These are phyloP conservation scores for Omphalotus olearius DNA, from an alignment of 1,284 basidiomycete species.

Conservation along the genomic window DNA sequence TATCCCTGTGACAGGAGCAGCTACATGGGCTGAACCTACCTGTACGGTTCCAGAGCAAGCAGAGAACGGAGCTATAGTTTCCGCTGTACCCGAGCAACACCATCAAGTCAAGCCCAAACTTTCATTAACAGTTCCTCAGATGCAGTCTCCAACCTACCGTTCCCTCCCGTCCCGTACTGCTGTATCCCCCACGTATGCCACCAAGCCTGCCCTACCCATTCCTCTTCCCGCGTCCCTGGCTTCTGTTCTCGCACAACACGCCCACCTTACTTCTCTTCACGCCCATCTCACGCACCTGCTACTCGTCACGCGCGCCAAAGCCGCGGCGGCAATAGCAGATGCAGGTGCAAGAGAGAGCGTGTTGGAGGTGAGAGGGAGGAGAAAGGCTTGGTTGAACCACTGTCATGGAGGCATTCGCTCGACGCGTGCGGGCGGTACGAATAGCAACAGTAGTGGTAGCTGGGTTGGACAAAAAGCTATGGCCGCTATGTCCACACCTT, in stretches of 20 bases:
- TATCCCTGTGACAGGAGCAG: conserved; percentile 5
- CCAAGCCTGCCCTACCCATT: conserved; percentile 9
- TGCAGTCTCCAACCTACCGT: neutral
- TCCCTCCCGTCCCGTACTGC: neutral
- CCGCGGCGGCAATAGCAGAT: conserved; percentile 33
- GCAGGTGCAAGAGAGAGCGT: conserved; percentile 35
- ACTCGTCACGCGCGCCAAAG: conserved; percentile 30
- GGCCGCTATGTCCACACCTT: conserved; percentile 33
- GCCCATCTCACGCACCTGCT: conserved; percentile 38
- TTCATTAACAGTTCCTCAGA: neutral
- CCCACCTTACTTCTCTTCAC: conserved; percentile 25
- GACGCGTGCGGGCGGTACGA: neutral
- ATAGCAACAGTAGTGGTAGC: neutral
- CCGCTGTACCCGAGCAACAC: neutral
- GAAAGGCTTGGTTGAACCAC: conserved; percentile 52
- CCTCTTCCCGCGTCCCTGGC: conserved; percentile 6
- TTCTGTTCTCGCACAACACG: conserved; percentile 6
- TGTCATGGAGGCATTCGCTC: conserved; percentile 26
- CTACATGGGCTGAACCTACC: neutral
- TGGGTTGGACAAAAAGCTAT: too few species aligned
- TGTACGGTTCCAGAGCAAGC: neutral
- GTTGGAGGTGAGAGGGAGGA: conserved; percentile 45
- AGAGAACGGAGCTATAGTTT: neutral
- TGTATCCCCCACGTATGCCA: neutral
- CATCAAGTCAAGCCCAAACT: neutral